Conservation (phyloP, 306 rosid genomes). For the Lathyrus tuberosus region DNA sequence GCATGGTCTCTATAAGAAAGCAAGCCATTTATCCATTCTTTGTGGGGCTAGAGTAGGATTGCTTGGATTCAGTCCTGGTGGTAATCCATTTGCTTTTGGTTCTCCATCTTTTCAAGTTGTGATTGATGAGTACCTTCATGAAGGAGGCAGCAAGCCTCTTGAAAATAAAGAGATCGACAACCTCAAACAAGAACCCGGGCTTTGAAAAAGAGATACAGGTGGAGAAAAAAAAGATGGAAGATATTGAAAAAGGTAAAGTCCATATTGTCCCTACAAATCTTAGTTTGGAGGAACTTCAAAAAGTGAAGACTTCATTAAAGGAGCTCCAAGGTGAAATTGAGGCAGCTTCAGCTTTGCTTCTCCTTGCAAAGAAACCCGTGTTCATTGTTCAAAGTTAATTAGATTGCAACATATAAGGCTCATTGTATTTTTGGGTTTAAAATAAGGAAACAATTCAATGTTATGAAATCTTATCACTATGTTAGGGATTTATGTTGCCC, state of each 20-base stretch:
- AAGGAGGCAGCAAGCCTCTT: not conserved
- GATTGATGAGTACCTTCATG: not conserved
- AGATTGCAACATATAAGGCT: not conserved
- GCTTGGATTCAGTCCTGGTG: not conserved
- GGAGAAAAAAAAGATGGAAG: not conserved
- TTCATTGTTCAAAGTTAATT: not conserved
- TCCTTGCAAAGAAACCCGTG: not conserved
- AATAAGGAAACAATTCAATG: not conserved
- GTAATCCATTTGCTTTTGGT: not conserved
- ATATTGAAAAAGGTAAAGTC: not conserved
- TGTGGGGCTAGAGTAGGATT: not conserved
- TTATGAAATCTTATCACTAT: not conserved
- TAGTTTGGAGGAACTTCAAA: not conserved
- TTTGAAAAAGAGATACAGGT: not conserved
- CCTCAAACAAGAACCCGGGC: not conserved
- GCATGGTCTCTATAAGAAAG: not conserved
- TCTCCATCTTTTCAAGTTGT: not conserved
- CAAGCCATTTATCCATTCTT: not conserved
- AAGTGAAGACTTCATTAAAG: not conserved
- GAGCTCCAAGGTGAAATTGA: not conserved
- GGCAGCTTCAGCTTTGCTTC: conserved; percentile 7
- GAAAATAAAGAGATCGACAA: not conserved
- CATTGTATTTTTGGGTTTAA: not conserved
- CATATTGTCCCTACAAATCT: not conserved
- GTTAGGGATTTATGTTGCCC: not conserved